Evolutionary conservation across 495 filamentous ascomycete species (phyloP).

Genomic region (Geoglossum glabrum): DNA sequence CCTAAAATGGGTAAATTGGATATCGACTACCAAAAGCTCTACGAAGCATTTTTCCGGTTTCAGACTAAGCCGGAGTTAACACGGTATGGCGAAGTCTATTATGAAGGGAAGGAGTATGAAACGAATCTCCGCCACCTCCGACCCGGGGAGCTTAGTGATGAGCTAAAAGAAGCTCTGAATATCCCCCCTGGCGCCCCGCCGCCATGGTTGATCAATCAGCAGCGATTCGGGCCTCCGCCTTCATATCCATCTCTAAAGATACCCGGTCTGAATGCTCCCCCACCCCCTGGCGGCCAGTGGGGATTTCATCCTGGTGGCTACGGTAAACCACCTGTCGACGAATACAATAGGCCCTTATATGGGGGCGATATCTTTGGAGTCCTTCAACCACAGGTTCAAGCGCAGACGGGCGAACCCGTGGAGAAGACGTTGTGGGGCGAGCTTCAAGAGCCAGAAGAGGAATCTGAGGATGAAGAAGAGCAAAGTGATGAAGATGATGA

Average conservation of each 20-base stretch:
- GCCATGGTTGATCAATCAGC: constrained; percentile 93
- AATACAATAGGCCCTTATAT: constrained; percentile 73
- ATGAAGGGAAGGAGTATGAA: constrained; percentile 96
- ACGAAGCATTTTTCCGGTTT: constrained; percentile 93
- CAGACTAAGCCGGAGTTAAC: constrained; percentile 91
- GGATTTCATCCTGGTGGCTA: constrained; percentile 91
- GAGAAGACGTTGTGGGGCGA: constrained; percentile 88
- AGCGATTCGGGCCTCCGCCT: constrained; percentile 79
- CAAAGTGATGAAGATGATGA: constrained; percentile 9
- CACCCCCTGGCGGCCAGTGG: constrained; percentile 84
- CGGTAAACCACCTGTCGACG: constrained; percentile 86
- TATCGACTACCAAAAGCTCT: constrained; percentile 94
- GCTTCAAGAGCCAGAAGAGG: constrained; percentile 60
- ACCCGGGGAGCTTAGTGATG: constrained; percentile 76
- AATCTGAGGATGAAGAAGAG: constrained; percentile 25
- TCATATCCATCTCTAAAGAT: constrained; percentile 86
- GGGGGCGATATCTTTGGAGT: constrained; percentile 90
- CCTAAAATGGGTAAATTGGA: constrained; percentile 96
- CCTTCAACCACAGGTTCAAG: constrained; percentile 40
- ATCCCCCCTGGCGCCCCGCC: constrained; percentile 89
- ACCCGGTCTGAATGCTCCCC: constrained; percentile 84
- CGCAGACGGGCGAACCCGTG: constrained; percentile 52
- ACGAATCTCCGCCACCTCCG: constrained; percentile 79
- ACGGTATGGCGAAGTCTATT: constrained; percentile 92
- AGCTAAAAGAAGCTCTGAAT: constrained; percentile 78